Conservation (phyloP, 371 early-diverging fungal species). For the Mucor saturninus region DNA sequence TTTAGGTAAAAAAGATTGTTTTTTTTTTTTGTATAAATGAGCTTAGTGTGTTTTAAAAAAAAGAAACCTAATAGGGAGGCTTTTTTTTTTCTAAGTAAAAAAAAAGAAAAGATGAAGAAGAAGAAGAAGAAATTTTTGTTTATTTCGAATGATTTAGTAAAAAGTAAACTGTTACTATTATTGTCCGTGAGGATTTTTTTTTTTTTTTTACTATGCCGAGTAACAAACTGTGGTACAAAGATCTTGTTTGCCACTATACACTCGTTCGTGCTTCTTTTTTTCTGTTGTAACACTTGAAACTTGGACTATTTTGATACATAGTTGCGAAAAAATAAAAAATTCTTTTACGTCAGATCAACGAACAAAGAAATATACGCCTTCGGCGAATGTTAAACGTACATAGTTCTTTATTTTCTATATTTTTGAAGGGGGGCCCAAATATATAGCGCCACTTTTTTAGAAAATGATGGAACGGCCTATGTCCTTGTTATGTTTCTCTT, state of each 20-base stretch:
- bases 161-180: background rate
- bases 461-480: background rate
- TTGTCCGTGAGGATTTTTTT: background rate
- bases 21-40: background rate
- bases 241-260: background rate
- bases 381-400: background rate
- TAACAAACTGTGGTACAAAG: background rate
- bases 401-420: too few relatives aligned
- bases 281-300: background rate
- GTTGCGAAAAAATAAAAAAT: too few relatives aligned
- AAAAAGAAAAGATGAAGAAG: background rate
- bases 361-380: too few relatives aligned
- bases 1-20: background rate
- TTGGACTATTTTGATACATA: background rate
- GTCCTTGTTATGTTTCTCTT: background rate
- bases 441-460: background rate
- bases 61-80: background rate
- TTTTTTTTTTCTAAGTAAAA: background rate
- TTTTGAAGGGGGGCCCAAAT: background rate
- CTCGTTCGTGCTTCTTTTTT: constrained; percentile 3
- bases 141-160: background rate
- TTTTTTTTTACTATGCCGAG: background rate
- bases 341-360: too few relatives aligned
- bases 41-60: too few relatives aligned
- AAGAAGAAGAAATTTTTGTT: background rate